These are phyloP conservation scores for Hibiscus syriacus DNA, from an alignment of 345 rosid species.

Conservation along the genomic window DNA sequence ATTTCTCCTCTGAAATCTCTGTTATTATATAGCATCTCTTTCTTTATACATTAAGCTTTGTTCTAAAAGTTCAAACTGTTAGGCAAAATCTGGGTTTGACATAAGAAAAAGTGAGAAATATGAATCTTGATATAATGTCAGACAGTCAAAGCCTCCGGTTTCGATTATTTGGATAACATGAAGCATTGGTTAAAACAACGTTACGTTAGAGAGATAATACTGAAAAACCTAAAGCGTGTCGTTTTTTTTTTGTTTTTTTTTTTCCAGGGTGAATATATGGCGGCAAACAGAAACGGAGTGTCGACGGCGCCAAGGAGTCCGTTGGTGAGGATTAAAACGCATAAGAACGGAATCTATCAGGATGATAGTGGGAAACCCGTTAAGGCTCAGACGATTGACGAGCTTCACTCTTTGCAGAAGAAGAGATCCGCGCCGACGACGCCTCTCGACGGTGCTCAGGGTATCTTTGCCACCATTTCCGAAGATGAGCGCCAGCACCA, in stretches of 20 bases:
- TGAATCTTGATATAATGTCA: neutral
- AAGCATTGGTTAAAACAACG: neutral
- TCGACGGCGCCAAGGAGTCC: conserved; percentile 8
- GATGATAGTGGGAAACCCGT: conserved; percentile 76
- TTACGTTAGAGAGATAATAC: neutral
- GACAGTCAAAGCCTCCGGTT: neutral
- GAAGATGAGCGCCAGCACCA: conserved; percentile 76
- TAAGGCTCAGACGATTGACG: conserved; percentile 81
- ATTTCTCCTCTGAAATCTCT: neutral
- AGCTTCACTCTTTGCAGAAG: conserved; percentile 90
- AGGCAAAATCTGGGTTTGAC: neutral
- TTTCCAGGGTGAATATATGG: conserved; percentile 24
- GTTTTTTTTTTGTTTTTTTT: too few species aligned
- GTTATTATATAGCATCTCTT: neutral
- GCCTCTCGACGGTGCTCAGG: conserved; percentile 44
- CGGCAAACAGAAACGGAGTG: conserved; percentile 29
- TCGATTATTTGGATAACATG: neutral
- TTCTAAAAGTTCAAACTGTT: neutral
- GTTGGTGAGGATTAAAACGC: conserved; percentile 47
- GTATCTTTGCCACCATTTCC: conserved; percentile 41
- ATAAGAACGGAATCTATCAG: conserved; percentile 45
- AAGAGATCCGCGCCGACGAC: conserved; percentile 89
- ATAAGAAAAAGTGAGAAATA: neutral
- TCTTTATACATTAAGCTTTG: neutral
- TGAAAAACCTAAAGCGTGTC: neutral